Evolutionary conservation across 495 filamentous ascomycete genomes (phyloP), one percentile per base, ranked within the genome.

Genomic region (Aspergillus sclerotioniger): DNA sequence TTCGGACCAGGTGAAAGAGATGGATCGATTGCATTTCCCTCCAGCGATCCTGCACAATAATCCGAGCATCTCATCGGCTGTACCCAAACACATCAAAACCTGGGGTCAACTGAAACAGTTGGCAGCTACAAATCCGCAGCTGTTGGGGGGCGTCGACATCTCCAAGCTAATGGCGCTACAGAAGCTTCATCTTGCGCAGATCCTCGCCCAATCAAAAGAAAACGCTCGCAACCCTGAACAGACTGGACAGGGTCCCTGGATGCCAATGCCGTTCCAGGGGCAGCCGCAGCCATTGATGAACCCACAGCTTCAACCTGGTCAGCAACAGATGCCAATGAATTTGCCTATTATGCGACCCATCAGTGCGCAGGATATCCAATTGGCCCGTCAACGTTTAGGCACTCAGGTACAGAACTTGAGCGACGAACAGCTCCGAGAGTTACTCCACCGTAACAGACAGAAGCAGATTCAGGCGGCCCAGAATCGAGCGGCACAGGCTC

Each of bases 91-190:
- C 3, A 70, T 88, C 16, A 87, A 84, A 65, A 87, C 84, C 54
- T 95, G 90, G 90, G 80, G 78, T 28, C 83, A 88, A 50, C 72
- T 95, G 0, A 92, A 90, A 67, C 71, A 82, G 41, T 89, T 81
- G 77, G 72, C 83, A 1, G 50, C 59, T 1, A 65, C 76, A 46
- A 86, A 85, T 61, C 74, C 74, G n/a, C 75, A 77, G 41, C 55
- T 67, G 17, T 56, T 71, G 16, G 74, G 67, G 17, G 70, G 72
- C 2, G 65, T 76, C 1, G 75, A 80, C 28, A 47, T 79, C 7
- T 63, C 72, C 12, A 75, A 77, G 46, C 56, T 91, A 3, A 67
- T 80, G 55, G 67, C 65, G 12, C 56, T 82, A 3, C 87, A 90
- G 56, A 72, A 71, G 20, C 65, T 77, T 20, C 86, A 90, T 51